Evolutionary conservation across 1,284 basidiomycete genomes (phyloP).

Genomic region (Spongispora temasekensis): DNA sequence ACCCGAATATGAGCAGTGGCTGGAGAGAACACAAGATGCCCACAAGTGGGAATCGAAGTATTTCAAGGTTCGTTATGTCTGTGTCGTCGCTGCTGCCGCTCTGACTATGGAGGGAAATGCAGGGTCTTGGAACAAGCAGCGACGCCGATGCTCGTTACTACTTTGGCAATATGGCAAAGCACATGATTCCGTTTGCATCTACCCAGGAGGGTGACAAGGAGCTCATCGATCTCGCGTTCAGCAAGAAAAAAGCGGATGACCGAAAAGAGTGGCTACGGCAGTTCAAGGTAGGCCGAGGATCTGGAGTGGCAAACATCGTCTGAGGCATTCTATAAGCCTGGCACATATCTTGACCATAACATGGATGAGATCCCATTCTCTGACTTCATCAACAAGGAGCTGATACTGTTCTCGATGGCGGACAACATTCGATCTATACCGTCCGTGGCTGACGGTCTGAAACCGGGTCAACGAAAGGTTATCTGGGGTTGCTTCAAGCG

Average conservation of each 20-base stretch:
- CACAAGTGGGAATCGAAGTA: constrained; percentile 93
- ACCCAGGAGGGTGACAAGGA: constrained; percentile 83
- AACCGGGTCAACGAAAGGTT: constrained; percentile 99
- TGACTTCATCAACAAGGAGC: constrained; percentile 98
- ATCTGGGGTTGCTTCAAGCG: constrained; percentile 96
- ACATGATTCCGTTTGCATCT: constrained; percentile 90
- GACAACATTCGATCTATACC: constrained; percentile 98
- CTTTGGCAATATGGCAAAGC: constrained; percentile 90
- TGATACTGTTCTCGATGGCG: constrained; percentile 99
- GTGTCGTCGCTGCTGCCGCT: neutral
- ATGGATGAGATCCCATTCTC: constrained; percentile 84
- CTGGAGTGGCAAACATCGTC: neutral
- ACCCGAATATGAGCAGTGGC: constrained; percentile 96
- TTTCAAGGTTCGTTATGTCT: constrained; percentile 74
- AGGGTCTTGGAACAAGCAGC: constrained; percentile 96
- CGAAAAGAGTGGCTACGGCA: constrained; percentile 98
- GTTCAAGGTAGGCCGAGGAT: constrained; percentile 66
- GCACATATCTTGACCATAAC: constrained; percentile 93
- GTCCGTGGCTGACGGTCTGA: constrained; percentile 91
- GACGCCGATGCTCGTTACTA: constrained; percentile 91
- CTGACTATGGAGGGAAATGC: constrained; percentile 5
- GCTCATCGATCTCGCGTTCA: constrained; percentile 97
- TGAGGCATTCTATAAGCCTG: constrained; percentile 64
- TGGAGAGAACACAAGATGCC: constrained; percentile 77
- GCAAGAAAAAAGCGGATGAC: constrained; percentile 99